Conservation (phyloP, 805 yeast species). For the Deakozyma indianensis region DNA sequence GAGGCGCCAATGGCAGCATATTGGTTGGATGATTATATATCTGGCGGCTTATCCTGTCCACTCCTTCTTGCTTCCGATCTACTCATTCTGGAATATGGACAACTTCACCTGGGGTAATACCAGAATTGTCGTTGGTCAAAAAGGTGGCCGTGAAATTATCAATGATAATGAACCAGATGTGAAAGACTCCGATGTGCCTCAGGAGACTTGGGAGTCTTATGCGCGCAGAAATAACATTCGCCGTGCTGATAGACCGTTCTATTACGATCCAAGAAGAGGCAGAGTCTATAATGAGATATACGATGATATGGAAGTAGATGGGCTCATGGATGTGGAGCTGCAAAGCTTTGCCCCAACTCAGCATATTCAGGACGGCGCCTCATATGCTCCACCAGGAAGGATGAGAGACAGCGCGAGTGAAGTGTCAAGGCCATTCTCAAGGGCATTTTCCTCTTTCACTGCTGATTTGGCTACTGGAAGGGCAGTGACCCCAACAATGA, state of each 20-base stretch:
- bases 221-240: slow-evolving; percentile 23
- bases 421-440: background rate
- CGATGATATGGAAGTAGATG: slow-evolving; percentile 5
- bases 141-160: slow-evolving; percentile 30
- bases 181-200: slow-evolving; percentile 22
- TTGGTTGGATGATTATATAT: slow-evolving; percentile 44
- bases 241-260: slow-evolving; percentile 23
- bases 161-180: slow-evolving; percentile 21
- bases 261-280: slow-evolving; percentile 22
- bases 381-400: background rate
- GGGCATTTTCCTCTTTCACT: background rate
- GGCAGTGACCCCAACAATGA: background rate
- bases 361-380: background rate
- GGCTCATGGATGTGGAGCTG: slow-evolving; percentile 1
- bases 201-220: slow-evolving; percentile 25
- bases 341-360: slow-evolving; percentile 2
- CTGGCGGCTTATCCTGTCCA: slow-evolving; percentile 45
- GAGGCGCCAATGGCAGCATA: slow-evolving; percentile 29
- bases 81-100: slow-evolving; percentile 53
- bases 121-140: slow-evolving; percentile 39
- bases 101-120: slow-evolving; percentile 57
- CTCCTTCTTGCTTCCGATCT: slow-evolving; percentile 44
- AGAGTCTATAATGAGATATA: slow-evolving; percentile 15
- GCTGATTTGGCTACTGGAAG: background rate
- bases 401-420: background rate